Conservation (phyloP, 345 rosid genomes). For the Crucihimalaya himalaica region DNA sequence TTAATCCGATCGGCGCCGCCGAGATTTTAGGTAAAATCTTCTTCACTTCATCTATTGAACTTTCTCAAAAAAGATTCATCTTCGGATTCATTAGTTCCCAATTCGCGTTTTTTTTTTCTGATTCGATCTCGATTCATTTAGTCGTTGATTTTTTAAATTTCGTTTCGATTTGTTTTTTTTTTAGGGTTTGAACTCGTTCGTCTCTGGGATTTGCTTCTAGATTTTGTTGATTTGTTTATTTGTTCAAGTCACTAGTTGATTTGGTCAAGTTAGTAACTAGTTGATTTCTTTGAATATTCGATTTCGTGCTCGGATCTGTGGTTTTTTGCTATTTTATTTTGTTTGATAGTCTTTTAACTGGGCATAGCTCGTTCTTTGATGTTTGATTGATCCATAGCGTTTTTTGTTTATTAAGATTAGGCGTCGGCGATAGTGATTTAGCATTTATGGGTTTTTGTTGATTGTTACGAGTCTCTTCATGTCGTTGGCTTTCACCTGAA, state of each 20-base stretch:
- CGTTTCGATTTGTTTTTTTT: not conserved
- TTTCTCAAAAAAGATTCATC: constrained; percentile 12
- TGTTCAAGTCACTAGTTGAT: constrained; percentile 2
- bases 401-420: not conserved
- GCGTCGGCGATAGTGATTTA: not conserved
- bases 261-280: not conserved
- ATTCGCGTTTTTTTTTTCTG: not conserved
- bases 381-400: not conserved
- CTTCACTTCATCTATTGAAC: constrained; percentile 9
- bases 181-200: constrained; percentile 26
- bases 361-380: not conserved
- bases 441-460: not conserved
- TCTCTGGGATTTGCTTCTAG: not conserved
- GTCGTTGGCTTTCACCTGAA: constrained; percentile 12
- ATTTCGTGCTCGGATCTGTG: constrained; percentile 30
- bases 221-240: not conserved
- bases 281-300: constrained; percentile 6
- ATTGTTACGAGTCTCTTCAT: not conserved
- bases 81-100: not conserved
- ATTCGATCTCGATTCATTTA: constrained; percentile 27
- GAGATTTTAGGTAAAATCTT: constrained; percentile 31
- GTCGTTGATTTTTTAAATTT: not conserved
- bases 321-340: not conserved
- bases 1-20: constrained; percentile 35
- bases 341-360: constrained; percentile 1